Evolutionary conservation across 1,284 basidiomycete species (phyloP).

Genomic region (Ceratobasidium sp.): DNA sequence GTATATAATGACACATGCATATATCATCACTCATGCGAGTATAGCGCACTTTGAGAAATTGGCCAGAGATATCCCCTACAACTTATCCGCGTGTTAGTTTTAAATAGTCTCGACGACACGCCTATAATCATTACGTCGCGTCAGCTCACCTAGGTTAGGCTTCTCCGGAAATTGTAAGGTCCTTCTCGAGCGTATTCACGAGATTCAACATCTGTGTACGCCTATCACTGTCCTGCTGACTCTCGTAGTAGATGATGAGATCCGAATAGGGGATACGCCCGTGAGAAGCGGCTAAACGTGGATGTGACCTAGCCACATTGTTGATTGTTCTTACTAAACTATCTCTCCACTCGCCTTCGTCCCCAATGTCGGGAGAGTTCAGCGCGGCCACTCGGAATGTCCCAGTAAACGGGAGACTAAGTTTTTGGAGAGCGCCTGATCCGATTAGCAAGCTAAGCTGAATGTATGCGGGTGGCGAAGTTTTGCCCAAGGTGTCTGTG

Average conservation of each 20-base stretch:
- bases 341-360: not conserved
- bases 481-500: too few relatives aligned
- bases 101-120: too few relatives aligned
- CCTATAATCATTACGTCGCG: too few relatives aligned
- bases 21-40: too few relatives aligned
- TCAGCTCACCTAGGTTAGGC: too few relatives aligned
- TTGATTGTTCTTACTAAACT: not conserved
- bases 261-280: not conserved
- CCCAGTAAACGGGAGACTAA: not conserved
- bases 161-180: too few relatives aligned
- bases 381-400: not conserved
- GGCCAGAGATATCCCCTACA: too few relatives aligned
- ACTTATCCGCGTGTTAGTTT: too few relatives aligned
- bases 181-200: not conserved
- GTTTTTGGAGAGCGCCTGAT: not conserved
- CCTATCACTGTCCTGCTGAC: not conserved
- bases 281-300: not conserved
- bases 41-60: too few relatives aligned
- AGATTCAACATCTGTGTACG: not conserved
- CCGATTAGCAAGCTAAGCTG: not conserved
- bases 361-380: not conserved
- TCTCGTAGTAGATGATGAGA: not conserved
- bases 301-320: not conserved
- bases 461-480: not conserved
- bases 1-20: too few relatives aligned